Percentiles rank a stretch among this genome's conserved stretches.
Evolutionary conservation across 768 basidiomycete species (phyloP).

Genomic region (Auriscalpium microsporum): DNA sequence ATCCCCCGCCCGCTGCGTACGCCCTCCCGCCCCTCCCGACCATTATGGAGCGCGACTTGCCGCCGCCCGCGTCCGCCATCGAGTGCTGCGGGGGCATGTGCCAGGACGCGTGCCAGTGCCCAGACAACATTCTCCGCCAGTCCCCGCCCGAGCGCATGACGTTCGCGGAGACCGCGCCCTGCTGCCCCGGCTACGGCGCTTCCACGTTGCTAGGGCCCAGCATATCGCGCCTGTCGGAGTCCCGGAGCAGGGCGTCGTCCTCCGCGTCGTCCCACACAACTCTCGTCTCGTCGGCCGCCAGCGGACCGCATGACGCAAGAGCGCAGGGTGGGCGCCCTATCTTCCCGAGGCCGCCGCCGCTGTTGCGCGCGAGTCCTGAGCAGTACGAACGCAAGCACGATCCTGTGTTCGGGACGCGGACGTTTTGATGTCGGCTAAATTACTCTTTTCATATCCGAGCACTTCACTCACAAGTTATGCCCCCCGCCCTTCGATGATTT

Average conservation of each 20-base stretch:
- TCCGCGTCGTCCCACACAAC: conserved; percentile 9
- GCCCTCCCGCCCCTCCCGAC: neutral
- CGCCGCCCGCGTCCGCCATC: conserved; percentile 9
- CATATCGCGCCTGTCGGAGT: neutral
- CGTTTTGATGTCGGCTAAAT: too few species aligned
- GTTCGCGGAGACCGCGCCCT: too few species aligned
- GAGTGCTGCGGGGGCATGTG: conserved; percentile 28
- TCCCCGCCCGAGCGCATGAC: neutral
- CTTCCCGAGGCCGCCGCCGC: neutral
- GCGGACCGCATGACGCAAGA: neutral
- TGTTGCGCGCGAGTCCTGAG: conserved; percentile 1
- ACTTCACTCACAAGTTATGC: too few species aligned
- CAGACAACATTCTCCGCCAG: conserved; percentile 22
- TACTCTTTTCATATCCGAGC: too few species aligned
- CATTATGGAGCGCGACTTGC: conserved; percentile 11
- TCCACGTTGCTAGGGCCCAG: neutral
- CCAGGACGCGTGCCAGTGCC: conserved; percentile 27
- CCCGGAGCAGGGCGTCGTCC: conserved; percentile 13
- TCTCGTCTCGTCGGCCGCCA: conserved; percentile 2
- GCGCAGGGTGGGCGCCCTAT: too few species aligned
- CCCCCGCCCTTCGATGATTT: too few species aligned
- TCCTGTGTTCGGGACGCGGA: neutral
- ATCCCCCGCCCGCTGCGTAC: neutral
- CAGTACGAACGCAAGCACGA: neutral
- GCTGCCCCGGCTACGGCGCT: neutral